These are phyloP conservation scores for Didymella keratinophila DNA, from an alignment of 2,329 filamentous ascomycete species.

Conservation along the genomic window DNA sequence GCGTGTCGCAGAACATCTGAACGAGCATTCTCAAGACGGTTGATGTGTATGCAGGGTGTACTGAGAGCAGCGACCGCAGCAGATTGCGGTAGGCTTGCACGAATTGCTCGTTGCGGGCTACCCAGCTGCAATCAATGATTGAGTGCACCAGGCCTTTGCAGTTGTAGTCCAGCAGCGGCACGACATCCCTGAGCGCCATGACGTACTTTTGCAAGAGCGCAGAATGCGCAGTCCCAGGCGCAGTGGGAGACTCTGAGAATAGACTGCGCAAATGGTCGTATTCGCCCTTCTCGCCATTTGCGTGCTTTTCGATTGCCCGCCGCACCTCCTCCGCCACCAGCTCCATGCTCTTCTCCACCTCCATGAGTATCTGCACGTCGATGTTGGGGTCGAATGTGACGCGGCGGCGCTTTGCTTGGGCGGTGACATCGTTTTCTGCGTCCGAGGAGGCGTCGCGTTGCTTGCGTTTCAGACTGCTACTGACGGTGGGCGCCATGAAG, in stretches of 20 bases:
- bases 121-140: slow-evolving; percentile 66
- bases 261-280: slow-evolving; percentile 65
- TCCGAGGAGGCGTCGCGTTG: slow-evolving; percentile 41
- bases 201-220: slow-evolving; percentile 65
- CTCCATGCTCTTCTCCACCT: slow-evolving; percentile 62
- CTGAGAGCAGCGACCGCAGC: slow-evolving; percentile 73
- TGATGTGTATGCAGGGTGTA: slow-evolving; percentile 79
- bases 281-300: slow-evolving; percentile 61
- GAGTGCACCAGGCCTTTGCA: slow-evolving; percentile 67
- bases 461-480: slow-evolving; percentile 50
- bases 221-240: slow-evolving; percentile 60
- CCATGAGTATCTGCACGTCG: slow-evolving; percentile 54
- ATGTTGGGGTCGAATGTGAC: slow-evolving; percentile 60
- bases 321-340: slow-evolving; percentile 69
- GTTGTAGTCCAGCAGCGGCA: slow-evolving; percentile 62
- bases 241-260: slow-evolving; percentile 58
- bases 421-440: slow-evolving; percentile 42
- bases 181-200: slow-evolving; percentile 64
- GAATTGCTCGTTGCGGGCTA: slow-evolving; percentile 67
- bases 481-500: slow-evolving; percentile 40
- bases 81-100: slow-evolving; percentile 65
- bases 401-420: slow-evolving; percentile 54
- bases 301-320: slow-evolving; percentile 63
- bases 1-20: slow-evolving; percentile 73
- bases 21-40: slow-evolving; percentile 82